Evolutionary conservation across 495 filamentous ascomycete species (phyloP).

Genomic region (Evernia prunastri): DNA sequence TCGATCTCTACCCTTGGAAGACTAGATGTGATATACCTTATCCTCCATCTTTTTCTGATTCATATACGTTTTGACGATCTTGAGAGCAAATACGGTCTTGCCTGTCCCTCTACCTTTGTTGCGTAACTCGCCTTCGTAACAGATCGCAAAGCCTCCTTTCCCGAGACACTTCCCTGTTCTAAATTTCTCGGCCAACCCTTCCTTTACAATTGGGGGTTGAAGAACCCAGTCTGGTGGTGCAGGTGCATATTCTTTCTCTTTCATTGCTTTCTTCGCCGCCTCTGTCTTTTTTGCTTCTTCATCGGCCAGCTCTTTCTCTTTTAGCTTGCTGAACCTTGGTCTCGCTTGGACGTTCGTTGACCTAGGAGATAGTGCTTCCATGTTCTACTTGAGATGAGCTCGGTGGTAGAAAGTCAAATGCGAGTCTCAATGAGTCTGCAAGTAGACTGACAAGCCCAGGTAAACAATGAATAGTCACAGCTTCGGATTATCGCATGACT

Average conservation of each 20-base stretch:
- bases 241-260: conserved; percentile 67
- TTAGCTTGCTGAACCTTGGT: conserved; percentile 37
- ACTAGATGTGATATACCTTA: conserved; percentile 54
- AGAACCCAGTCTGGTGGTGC: conserved; percentile 69
- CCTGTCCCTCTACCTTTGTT: conserved; percentile 47
- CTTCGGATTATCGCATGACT: neutral
- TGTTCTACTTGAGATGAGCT: conserved; percentile 20
- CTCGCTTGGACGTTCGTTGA: conserved; percentile 57
- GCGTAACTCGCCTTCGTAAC: conserved; percentile 66
- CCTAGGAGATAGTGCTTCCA: conserved; percentile 67
- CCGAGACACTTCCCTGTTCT: conserved; percentile 76
- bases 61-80: conserved; percentile 89
- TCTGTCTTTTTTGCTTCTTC: conserved; percentile 40
- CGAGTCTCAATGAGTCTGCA: neutral
- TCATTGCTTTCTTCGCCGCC: conserved; percentile 43
- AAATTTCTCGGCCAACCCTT: conserved; percentile 68
- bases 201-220: conserved; percentile 58
- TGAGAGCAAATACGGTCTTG: conserved; percentile 59
- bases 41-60: conserved; percentile 73
- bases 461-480: neutral
- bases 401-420: neutral
- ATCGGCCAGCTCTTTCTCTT: conserved; percentile 44
- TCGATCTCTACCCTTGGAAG: neutral
- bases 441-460: neutral
- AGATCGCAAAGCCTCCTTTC: conserved; percentile 93